These are phyloP conservation scores for Russula abietina DNA, from an alignment of 768 basidiomycete species.

Conservation along the genomic window DNA sequence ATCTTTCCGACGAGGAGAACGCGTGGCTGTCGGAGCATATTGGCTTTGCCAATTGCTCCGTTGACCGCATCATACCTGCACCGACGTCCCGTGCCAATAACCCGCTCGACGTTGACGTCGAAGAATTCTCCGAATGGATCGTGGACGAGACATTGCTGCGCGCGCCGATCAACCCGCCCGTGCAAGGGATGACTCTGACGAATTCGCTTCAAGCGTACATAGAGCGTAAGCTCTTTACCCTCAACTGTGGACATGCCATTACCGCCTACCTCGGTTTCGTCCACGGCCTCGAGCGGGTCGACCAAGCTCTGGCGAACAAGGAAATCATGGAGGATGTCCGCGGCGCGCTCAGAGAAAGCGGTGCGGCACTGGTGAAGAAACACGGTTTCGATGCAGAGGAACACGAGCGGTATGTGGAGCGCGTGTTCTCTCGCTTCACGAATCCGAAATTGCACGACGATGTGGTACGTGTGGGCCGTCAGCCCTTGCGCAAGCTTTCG, in stretches of 20 bases:
- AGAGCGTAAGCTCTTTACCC: constrained; percentile 41
- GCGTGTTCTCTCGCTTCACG: constrained; percentile 32
- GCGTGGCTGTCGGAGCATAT: constrained; percentile 30
- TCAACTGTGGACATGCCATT: constrained; percentile 39
- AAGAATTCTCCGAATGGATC: constrained; percentile 39
- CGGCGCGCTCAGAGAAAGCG: constrained; percentile 35
- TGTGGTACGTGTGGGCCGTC: constrained; percentile 34
- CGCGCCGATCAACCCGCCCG: constrained; percentile 27
- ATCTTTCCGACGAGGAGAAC: constrained; percentile 31
- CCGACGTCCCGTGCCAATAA: constrained; percentile 19
- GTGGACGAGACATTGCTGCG: constrained; percentile 34
- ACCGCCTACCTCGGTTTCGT: constrained; percentile 37
- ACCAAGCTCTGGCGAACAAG: constrained; percentile 31
- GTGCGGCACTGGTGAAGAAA: constrained; percentile 34
- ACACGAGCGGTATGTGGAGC: constrained; percentile 33
- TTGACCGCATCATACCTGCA: constrained; percentile 36
- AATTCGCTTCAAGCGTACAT: constrained; percentile 34
- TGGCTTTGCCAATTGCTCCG: constrained; percentile 40
- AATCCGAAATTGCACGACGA: constrained; percentile 36
- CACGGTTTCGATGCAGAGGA: constrained; percentile 28
- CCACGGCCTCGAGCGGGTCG: constrained; percentile 31
- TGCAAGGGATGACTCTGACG: constrained; percentile 32
- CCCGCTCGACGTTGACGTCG: constrained; percentile 37
- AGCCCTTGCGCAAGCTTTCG: constrained; percentile 38
- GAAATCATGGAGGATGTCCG: constrained; percentile 30